Evolutionary conservation across 2,329 filamentous ascomycete genomes (phyloP), one percentile per base, ranked within the genome.

Genomic region (Cladophialophora psammophila): DNA sequence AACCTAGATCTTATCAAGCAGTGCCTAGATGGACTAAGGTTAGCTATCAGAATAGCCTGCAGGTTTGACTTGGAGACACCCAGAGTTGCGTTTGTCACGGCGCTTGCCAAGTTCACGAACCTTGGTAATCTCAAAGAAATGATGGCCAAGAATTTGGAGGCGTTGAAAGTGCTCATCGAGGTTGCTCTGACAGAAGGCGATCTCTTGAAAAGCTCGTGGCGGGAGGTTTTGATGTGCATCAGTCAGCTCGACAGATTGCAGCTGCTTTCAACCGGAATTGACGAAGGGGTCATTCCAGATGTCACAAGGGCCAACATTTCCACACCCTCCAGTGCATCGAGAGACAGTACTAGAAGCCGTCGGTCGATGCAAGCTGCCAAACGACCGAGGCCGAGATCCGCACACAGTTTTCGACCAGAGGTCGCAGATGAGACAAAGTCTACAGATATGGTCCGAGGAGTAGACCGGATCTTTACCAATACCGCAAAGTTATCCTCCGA

Each of bases 401-500:
- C 83, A 2, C 80, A 81, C 63, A 82, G 83, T 8, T 88, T 91
- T 48, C 88, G 90, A 60, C 86, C 87, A 48, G 94, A 97, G 70
- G 93, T 98, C 72, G 96, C 94, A 0, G 88, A 94, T 66, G 94
- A 98, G 78, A 94, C 92, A 75, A 89, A 94, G 57, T 97, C 94
- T 0, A 92, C 96, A 67, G 94, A 97, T 71, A 93, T 97, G 74
- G 89, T 98, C 72, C 92, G 94, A 73, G 90, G 91, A 32, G 94
- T 99, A 3, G 96, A 99, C 78, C 88, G 93, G 45, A 98, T 99
- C 74, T 99, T 99, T 76, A 96, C 93, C 56, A 97, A 96, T 76
- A 98, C 95, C 0, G 94, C 94, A 8, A 94, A 96, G 73, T 85
- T 99, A 2, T 94, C 91, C 4, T 94, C 94, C 66, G 93, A 97